Base-by-base conservation (phyloP, 768 basidiomycete genomes). In the Mrakia hoshinonis region DNA sequence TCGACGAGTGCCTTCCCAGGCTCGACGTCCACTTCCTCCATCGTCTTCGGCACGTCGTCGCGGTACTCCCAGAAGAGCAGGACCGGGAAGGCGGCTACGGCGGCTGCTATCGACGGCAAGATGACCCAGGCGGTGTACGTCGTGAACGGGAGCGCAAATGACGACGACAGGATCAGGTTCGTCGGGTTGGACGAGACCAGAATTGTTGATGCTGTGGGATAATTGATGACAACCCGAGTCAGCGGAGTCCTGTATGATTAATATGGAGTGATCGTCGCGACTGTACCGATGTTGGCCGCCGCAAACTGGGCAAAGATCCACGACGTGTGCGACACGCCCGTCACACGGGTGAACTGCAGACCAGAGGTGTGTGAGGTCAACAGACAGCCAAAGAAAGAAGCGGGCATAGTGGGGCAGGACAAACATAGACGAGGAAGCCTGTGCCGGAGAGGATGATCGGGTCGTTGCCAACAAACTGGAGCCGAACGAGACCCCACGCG, bases 101-200 rank as follows among this genome's bases (percentile, higher is more conserved):
- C 87, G 82, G 81, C 80, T 3, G 85, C 87, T 36, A 94, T 77
- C 75, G 92, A 89, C 0, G 92, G 91, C 15, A 94, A 81, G 62
- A 90, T 87, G 20, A 89, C 85, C 80, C 92, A 92, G 0, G 88
- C 89, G 0, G 89, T 90, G 79, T 89, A 93, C 0, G 86, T 85
- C 11, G 80, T 84, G 74, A 90, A 90, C 62, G 89, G 87, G 58
- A 95, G 83, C 4, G 81, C 77, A 77, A 96, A 92, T 0, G 91
- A 77, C 20, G 70, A 77, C 1, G 75, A 74, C 13, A 76, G 75
- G 70, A 98, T 89, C 26, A 96, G 87, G 76, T 97, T 98, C 0
- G 95, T 98, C 1, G 91, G 92, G 77, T 97, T 98, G 0, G 89
- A 89, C 2, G 92, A 88, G 62, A 96, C 91, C 9, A 86, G 81